These are phyloP conservation scores for thale cress (Arabidopsis thaliana) DNA, from an alignment of 345 rosid genomes.

Conservation along the genomic window TAIR10.1 NC_003076.8:22714001-22714500, in stretches of 20 bases:
- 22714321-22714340: too few species aligned
- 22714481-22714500: conserved; percentile 26
- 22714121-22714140: not conserved
- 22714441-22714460: conserved; percentile 9
- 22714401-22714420: too few species aligned
- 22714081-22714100: not conserved
- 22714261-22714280: not conserved
- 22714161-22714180: not conserved
- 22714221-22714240: too few species aligned
- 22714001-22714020: conserved; percentile 9
- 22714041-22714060: not conserved
- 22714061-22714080: not conserved
- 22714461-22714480: conserved; percentile 11
- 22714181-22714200: not conserved
- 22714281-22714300: not conserved
- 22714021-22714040: conserved; percentile 14
- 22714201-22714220: not conserved
- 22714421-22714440: not conserved
- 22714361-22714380: too few species aligned
- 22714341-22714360: too few species aligned
- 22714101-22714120: not conserved
- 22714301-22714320: not conserved
- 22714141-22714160: not conserved
- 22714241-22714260: not conserved
- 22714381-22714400: too few species aligned